Percentiles rank a stretch among this genome's conserved stretches.
phyloP scores from a whole-genome alignment of 169 alveolate genomes.

The Plasmodium coatneyi region DNA sequence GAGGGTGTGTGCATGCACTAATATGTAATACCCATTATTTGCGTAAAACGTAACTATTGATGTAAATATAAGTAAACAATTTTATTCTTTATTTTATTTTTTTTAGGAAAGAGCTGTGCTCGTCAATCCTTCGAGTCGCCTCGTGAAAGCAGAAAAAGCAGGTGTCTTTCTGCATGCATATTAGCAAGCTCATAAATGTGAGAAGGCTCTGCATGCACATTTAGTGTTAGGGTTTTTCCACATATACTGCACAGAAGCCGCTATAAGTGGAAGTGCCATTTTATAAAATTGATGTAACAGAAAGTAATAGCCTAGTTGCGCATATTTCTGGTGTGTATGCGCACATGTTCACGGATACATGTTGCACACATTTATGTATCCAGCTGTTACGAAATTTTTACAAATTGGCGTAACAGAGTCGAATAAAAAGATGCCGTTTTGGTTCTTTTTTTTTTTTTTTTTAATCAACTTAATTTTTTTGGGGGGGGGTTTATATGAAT shows the following conservation, averaged over 20 bases:
- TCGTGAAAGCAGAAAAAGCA: conserved; percentile 16
- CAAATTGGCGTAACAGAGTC: background rate
- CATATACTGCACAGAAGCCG: background rate
- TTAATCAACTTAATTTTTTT: background rate
- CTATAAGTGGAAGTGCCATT: background rate
- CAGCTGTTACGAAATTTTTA: background rate
- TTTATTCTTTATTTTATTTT: conserved; percentile 10
- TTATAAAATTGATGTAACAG: background rate
- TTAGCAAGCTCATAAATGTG: background rate
- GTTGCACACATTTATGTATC: background rate
- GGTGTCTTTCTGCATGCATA: background rate
- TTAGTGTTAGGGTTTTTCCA: conserved; percentile 2
- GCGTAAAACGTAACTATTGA: background rate
- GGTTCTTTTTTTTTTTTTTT: background rate
- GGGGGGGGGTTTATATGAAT: background rate
- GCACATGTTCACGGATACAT: background rate
- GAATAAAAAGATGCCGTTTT: background rate
- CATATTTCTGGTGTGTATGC: background rate
- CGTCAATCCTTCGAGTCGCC: conserved; percentile 58
- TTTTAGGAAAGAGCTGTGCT: conserved; percentile 70
- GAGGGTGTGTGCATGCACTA: background rate
- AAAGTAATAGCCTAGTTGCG: background rate
- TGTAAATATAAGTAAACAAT: background rate
- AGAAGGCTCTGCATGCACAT: background rate
- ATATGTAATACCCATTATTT: background rate